These are phyloP conservation scores for Phytophthora pisi DNA, from an alignment of 352 stramenopile genomes.

Conservation along the genomic window DNA sequence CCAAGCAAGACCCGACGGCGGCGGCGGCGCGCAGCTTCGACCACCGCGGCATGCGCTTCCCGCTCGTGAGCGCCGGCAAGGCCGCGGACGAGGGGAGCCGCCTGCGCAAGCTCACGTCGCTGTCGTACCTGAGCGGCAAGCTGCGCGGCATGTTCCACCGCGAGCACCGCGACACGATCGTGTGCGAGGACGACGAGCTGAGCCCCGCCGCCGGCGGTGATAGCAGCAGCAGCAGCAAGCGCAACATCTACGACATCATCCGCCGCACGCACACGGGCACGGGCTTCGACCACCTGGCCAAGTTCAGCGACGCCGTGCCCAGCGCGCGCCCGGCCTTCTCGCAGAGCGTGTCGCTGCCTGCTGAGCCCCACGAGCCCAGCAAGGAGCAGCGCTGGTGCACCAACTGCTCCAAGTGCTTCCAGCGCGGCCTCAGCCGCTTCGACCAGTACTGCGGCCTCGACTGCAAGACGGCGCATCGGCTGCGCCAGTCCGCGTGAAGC, in stretches of 20 bases:
- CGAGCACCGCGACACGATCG: conserved; percentile 63
- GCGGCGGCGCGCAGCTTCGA: conserved; percentile 1
- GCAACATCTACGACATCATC: conserved; percentile 63
- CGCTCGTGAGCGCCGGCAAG: conserved; percentile 19
- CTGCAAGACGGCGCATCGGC: conserved; percentile 68
- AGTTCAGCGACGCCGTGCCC: conserved; percentile 25
- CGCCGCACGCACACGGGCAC: conserved; percentile 25
- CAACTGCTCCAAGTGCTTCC: conserved; percentile 83
- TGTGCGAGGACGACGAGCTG: conserved; percentile 66
- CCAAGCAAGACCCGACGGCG: conserved; percentile 19
- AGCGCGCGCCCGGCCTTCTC: conserved; percentile 11
- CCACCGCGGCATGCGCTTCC: conserved; percentile 10
- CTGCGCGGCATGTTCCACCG: conserved; percentile 58
- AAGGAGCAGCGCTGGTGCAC: conserved; percentile 78
- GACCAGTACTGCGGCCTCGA: conserved; percentile 74
- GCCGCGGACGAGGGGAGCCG: conserved; percentile 42
- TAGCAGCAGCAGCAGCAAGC: conserved; percentile 13
- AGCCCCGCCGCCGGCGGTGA: conserved; percentile 1
- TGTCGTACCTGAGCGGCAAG: conserved; percentile 63
- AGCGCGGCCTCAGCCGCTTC: conserved; percentile 66
- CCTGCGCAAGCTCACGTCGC: conserved; percentile 64
- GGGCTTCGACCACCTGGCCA: conserved; percentile 30
- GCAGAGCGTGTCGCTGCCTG: conserved; percentile 25
- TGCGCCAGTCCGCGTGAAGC: conserved; percentile 42
- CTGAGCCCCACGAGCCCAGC: conserved; percentile 52